Percentiles rank a stretch among this genome's conserved stretches.
Conservation (phyloP, 2,329 filamentous ascomycete species). For the Ceratocystis diversiconidia region DNA sequence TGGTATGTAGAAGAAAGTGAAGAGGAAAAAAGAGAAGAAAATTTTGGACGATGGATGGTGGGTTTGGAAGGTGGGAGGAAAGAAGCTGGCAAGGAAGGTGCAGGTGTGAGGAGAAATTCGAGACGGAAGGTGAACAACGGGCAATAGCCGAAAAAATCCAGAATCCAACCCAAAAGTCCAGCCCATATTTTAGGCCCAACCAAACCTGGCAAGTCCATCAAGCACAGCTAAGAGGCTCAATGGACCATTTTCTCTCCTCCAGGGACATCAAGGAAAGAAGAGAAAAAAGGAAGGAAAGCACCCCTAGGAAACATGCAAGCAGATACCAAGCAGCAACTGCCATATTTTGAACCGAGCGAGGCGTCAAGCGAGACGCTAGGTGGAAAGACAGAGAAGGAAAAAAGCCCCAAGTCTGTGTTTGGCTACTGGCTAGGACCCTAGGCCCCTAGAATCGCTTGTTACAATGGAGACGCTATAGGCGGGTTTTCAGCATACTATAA, state of each 20-base stretch:
- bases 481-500: neutral
- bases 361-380: neutral
- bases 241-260: neutral
- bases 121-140: slow-evolving; percentile 8
- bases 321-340: neutral
- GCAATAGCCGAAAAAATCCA: neutral
- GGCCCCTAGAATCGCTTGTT: too few species aligned
- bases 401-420: neutral
- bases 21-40: slow-evolving; percentile 3
- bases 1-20: neutral
- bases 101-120: slow-evolving; percentile 7
- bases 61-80: slow-evolving; percentile 3
- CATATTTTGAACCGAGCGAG: neutral
- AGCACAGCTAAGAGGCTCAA: neutral
- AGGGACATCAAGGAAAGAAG: neutral
- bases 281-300: neutral
- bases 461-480: neutral
- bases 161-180: neutral
- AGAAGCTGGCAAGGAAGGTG: neutral
- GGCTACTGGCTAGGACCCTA: neutral
- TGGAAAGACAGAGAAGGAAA: neutral
- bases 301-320: neutral
- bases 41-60: neutral
- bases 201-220: neutral
- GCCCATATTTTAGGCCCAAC: slow-evolving; percentile 1